Conservation (phyloP, 768 basidiomycete species). For the Brasilioporus rufonigricans region DNA sequence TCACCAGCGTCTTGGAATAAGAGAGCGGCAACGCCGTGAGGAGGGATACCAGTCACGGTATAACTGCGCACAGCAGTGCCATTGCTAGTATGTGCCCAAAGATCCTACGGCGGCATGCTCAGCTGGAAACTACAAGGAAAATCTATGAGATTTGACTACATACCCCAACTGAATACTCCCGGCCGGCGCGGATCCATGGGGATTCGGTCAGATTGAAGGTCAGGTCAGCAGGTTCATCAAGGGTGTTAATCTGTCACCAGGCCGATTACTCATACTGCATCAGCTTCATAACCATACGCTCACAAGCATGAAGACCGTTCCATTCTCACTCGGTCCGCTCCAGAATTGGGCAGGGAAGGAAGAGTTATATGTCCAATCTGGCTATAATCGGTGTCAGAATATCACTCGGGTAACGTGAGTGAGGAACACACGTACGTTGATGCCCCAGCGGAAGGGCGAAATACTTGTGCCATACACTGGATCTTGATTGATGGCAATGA, state of each 20-base stretch:
- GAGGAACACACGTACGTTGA: slow-evolving; percentile 54
- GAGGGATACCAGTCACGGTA: slow-evolving; percentile 43
- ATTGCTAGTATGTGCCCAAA: slow-evolving; percentile 71
- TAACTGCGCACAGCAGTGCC: slow-evolving; percentile 62
- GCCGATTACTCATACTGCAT: neutral
- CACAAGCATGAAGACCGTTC: slow-evolving; percentile 66
- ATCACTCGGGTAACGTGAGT: neutral
- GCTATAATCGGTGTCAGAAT: slow-evolving; percentile 18
- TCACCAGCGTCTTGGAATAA: slow-evolving; percentile 64
- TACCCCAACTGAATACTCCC: slow-evolving; percentile 61
- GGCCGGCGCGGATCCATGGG: slow-evolving; percentile 65
- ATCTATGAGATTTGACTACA: slow-evolving; percentile 15
- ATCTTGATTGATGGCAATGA: slow-evolving; percentile 68
- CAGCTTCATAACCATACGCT: slow-evolving; percentile 7
- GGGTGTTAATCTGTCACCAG: slow-evolving; percentile 49
- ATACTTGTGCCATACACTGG: slow-evolving; percentile 58
- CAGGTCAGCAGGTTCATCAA: slow-evolving; percentile 52
- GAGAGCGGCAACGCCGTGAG: slow-evolving; percentile 66
- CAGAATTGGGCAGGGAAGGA: slow-evolving; percentile 64
- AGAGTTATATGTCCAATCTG: slow-evolving; percentile 35
- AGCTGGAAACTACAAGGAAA: neutral
- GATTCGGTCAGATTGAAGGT: slow-evolving; percentile 64
- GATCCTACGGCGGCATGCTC: slow-evolving; percentile 43
- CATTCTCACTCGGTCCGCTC: slow-evolving; percentile 62
- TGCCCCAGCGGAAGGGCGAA: slow-evolving; percentile 66